Evolutionary conservation across 2,329 filamentous ascomycete species (phyloP).

Genomic region (Pseudogymnoascus sp.): DNA sequence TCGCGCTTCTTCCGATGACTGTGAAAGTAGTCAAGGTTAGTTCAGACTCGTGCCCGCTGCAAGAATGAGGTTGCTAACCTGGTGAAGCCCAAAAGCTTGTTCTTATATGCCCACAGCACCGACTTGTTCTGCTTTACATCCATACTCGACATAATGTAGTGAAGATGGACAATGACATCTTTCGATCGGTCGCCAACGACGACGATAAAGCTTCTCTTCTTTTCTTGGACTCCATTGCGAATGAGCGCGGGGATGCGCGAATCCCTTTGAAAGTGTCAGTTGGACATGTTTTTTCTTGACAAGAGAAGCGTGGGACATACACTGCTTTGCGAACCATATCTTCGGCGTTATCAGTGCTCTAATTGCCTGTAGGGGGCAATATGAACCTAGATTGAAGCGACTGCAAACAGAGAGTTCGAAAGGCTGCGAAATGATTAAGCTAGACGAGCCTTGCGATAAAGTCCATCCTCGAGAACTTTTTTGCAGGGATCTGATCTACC

Average conservation of each 20-base stretch:
- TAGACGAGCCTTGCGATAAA: constrained; percentile 9
- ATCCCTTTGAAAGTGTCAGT: constrained; percentile 47
- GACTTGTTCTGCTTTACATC: constrained; percentile 94
- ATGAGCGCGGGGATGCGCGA: constrained; percentile 86
- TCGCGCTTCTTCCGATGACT: constrained; percentile 97
- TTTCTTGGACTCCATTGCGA: constrained; percentile 84
- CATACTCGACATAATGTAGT: constrained; percentile 84
- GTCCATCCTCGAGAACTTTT: constrained; percentile 1
- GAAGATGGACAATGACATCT: constrained; percentile 90
- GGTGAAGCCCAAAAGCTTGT: constrained; percentile 89
- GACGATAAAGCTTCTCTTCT: constrained; percentile 97
- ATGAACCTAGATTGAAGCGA: constrained; percentile 11
- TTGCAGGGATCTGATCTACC: background rate
- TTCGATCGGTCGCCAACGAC: constrained; percentile 91
- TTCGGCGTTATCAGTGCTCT: background rate
- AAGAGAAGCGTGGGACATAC: constrained; percentile 10
- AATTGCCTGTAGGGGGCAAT: constrained; percentile 9
- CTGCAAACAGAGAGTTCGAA: background rate
- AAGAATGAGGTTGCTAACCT: constrained; percentile 34
- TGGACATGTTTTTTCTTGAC: background rate
- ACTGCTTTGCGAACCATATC: constrained; percentile 15
- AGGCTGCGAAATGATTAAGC: constrained; percentile 9
- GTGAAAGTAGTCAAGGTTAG: constrained; percentile 13
- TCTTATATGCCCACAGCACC: constrained; percentile 98
- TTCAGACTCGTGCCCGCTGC: constrained; percentile 10